Conservation (phyloP, 106 monocot genomes). For the Dendrobium huoshanense region DNA sequence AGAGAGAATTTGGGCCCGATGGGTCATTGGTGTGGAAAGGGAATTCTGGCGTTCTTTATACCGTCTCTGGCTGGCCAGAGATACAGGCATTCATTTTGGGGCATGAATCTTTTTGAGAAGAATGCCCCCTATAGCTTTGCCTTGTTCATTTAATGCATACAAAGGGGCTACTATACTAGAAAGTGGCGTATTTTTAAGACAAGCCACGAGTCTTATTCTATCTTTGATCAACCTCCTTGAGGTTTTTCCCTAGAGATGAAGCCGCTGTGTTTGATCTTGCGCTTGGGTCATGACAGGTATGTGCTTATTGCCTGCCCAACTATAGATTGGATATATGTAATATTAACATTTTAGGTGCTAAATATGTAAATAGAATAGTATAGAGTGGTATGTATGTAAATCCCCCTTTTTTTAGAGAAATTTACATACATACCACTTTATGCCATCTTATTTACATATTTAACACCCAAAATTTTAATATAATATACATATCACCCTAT, state of each 20-base stretch:
- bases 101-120: not conserved
- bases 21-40: conserved; percentile 35
- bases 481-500: too few relatives aligned
- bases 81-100: conserved; percentile 84
- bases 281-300: not conserved
- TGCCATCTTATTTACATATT: too few relatives aligned
- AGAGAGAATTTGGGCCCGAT: conserved; percentile 30
- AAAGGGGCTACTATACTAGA: not conserved
- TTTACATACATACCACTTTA: too few relatives aligned
- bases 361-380: too few relatives aligned
- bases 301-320: not conserved
- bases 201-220: not conserved
- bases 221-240: not conserved
- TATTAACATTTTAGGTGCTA: too few relatives aligned
- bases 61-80: conserved; percentile 79
- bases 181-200: not conserved
- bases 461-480: too few relatives aligned
- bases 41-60: conserved; percentile 72
- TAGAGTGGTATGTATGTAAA: too few relatives aligned
- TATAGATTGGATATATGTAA: too few relatives aligned
- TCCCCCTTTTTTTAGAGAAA: too few relatives aligned
- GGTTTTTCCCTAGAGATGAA: not conserved
- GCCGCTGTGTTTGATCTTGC: not conserved
- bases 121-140: not conserved
- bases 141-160: too few relatives aligned